These are phyloP conservation scores for Alternaria longipes DNA, from an alignment of 2,329 filamentous ascomycete species.

Conservation along the genomic window DNA sequence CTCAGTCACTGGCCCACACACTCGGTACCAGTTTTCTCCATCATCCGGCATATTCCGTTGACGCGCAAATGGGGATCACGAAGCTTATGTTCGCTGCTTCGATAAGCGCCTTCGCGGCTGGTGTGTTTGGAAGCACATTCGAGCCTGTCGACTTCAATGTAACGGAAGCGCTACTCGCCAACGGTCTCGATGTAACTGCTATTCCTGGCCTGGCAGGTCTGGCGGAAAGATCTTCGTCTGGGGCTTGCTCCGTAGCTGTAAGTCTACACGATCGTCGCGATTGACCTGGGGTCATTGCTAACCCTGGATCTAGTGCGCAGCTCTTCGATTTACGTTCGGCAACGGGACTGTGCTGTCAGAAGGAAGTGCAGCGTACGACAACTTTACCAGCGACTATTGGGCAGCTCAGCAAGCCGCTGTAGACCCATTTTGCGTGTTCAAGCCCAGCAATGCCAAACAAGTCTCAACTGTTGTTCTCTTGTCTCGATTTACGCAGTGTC, in stretches of 20 bases:
- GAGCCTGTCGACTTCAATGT: slow-evolving; percentile 32
- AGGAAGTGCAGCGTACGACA: slow-evolving; percentile 28
- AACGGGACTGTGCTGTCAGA: slow-evolving; percentile 22
- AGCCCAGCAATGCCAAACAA: slow-evolving; percentile 28
- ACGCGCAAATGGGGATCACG: slow-evolving; percentile 15
- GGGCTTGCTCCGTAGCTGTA: slow-evolving; percentile 34
- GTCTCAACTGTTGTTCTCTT: slow-evolving; percentile 34
- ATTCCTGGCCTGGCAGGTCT: slow-evolving; percentile 25
- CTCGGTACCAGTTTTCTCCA: slow-evolving; percentile 7
- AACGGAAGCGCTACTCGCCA: slow-evolving; percentile 27
- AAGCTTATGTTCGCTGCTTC: slow-evolving; percentile 12
- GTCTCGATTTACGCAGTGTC: slow-evolving; percentile 38
- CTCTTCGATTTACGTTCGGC: slow-evolving; percentile 24
- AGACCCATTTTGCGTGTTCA: slow-evolving; percentile 40
- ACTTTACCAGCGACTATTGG: slow-evolving; percentile 37
- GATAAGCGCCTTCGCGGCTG: slow-evolving; percentile 7
- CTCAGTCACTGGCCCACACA: slow-evolving; percentile 4
- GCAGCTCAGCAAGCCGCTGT: slow-evolving; percentile 36
- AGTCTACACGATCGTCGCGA: slow-evolving; percentile 11
- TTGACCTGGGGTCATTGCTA: background rate
- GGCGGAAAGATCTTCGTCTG: slow-evolving; percentile 11
- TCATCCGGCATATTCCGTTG: background rate
- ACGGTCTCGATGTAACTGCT: slow-evolving; percentile 28
- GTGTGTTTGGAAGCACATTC: slow-evolving; percentile 17
- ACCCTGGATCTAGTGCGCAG: slow-evolving; percentile 26